Conservation (phyloP, 1,284 basidiomycete genomes). For the Sanguinoderma infundibulare region DNA sequence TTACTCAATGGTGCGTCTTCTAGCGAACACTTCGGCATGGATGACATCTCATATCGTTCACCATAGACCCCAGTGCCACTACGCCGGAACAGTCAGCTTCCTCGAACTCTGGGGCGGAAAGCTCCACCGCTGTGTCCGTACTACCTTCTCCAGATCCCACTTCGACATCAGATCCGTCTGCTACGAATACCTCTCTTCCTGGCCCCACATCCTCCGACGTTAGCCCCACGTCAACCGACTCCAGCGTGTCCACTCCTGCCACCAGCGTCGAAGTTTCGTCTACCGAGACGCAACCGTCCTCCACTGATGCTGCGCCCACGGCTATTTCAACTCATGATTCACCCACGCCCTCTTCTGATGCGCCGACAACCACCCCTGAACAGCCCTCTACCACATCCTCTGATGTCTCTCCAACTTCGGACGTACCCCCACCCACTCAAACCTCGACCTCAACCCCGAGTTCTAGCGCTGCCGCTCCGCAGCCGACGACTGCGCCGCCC, state of each 20-base stretch:
- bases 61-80: background rate
- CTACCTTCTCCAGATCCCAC: background rate
- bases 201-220: background rate
- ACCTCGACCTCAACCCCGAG: constrained; percentile 1
- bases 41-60: background rate
- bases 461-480: background rate
- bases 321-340: background rate
- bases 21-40: too few relatives aligned
- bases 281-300: background rate
- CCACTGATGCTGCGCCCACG: background rate
- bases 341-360: background rate
- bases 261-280: background rate
- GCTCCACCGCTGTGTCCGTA: background rate
- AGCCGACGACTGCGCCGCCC: constrained; percentile 23
- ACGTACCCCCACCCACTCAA: background rate
- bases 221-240: background rate
- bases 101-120: background rate
- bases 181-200: background rate
- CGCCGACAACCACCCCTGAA: constrained; percentile 1
- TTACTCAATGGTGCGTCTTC: constrained; percentile 6
- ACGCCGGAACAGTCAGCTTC: background rate
- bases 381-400: constrained; percentile 7
- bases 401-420: background rate
- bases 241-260: background rate
- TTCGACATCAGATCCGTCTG: background rate